Evolutionary conservation across 23 red algal genomes (phyloP).

Genomic region (Gracilaria domingensis): DNA sequence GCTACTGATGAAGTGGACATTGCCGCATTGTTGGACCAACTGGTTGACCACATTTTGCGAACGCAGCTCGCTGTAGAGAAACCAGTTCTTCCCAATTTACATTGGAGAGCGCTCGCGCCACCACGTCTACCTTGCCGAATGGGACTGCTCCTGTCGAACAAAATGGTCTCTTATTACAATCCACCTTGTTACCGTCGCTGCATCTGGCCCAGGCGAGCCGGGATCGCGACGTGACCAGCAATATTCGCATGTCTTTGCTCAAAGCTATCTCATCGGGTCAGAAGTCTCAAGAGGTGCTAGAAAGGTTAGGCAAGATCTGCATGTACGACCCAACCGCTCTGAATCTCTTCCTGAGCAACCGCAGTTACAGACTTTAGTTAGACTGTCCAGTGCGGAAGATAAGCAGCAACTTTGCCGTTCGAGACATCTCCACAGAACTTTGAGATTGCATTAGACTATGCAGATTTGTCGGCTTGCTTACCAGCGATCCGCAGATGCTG

Average conservation of each 20-base stretch:
- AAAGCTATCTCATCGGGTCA: conserved; percentile 1
- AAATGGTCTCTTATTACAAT: conserved; percentile 28
- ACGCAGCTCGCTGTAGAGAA: not conserved
- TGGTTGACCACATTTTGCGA: conserved; percentile 34
- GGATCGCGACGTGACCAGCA: not conserved
- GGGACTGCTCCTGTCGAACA: not conserved
- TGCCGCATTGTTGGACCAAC: not conserved
- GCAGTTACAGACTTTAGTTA: conserved; percentile 26
- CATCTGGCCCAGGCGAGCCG: not conserved
- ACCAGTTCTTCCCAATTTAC: not conserved
- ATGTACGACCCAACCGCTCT: conserved; percentile 5
- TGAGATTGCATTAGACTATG: conserved; percentile 40
- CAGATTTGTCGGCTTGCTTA: conserved; percentile 33
- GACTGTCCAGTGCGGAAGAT: conserved; percentile 4
- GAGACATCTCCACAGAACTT: conserved; percentile 27
- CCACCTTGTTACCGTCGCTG: not conserved
- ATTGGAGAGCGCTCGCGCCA: not conserved
- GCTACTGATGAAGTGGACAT: not conserved
- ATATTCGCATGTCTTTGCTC: conserved; percentile 21
- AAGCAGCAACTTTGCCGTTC: not conserved
- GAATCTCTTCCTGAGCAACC: not conserved
- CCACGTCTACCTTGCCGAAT: not conserved
- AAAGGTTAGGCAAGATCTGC: conserved; percentile 7
- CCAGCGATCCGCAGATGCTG: conserved; percentile 6
- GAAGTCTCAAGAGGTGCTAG: conserved; percentile 37